Evolutionary conservation across 192 early-diverging fungal species (phyloP).

Genomic region (Coemansia furcata): DNA sequence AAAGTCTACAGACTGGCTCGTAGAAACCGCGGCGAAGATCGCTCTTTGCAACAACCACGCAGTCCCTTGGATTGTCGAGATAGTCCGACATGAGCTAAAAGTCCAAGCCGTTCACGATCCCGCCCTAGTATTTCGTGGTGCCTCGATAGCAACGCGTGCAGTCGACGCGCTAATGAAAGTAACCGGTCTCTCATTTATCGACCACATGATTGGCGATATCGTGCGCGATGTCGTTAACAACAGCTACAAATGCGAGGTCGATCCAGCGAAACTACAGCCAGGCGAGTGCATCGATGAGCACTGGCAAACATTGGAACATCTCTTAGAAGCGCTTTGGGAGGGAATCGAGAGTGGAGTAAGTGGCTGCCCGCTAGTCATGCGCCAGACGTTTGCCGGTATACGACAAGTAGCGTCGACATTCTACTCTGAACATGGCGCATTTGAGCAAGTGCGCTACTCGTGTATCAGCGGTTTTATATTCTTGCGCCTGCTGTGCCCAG

Average conservation of each 20-base stretch:
- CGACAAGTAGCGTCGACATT: slow-evolving; percentile 13
- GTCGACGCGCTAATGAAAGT: slow-evolving; percentile 71
- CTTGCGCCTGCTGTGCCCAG: slow-evolving; percentile 67
- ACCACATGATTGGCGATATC: slow-evolving; percentile 63
- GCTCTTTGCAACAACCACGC: slow-evolving; percentile 18
- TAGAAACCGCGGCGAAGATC: slow-evolving; percentile 45
- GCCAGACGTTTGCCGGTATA: slow-evolving; percentile 37
- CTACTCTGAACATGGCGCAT: slow-evolving; percentile 13
- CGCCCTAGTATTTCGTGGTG: slow-evolving; percentile 54
- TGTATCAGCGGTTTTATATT: slow-evolving; percentile 70
- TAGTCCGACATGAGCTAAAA: slow-evolving; percentile 43
- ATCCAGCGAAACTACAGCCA: slow-evolving; percentile 39
- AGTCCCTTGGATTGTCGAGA: slow-evolving; percentile 33
- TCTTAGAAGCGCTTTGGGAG: slow-evolving; percentile 49
- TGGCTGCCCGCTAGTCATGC: slow-evolving; percentile 44
- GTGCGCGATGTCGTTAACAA: slow-evolving; percentile 55
- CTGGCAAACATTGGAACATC: slow-evolving; percentile 52
- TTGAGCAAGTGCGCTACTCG: slow-evolving; percentile 36
- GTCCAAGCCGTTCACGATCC: slow-evolving; percentile 35
- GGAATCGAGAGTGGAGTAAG: slow-evolving; percentile 48
- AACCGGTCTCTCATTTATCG: slow-evolving; percentile 59
- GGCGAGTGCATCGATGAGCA: slow-evolving; percentile 36
- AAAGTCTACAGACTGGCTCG: slow-evolving; percentile 45
- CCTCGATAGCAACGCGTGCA: slow-evolving; percentile 65
- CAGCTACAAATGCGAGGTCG: slow-evolving; percentile 64